Evolutionary conservation across 371 early-diverging fungal genomes (phyloP), one percentile per base, ranked within the genome.

Genomic region (Dinochytrium kinnereticum): DNA sequence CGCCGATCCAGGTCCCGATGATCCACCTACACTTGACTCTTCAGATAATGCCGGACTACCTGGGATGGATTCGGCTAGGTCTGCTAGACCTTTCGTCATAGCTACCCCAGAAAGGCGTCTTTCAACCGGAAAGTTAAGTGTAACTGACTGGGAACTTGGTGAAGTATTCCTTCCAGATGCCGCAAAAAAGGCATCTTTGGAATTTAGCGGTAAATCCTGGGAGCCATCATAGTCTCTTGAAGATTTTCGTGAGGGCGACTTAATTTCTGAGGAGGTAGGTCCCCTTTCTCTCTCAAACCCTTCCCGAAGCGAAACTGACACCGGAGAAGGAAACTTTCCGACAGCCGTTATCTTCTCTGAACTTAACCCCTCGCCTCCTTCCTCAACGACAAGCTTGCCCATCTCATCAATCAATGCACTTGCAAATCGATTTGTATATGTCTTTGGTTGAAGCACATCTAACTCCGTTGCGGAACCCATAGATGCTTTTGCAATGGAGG

Each of bases 41-140:
- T 66, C 66, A 39, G 44, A 38, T n/a, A 66, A 2, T n/a, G 68
- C 40, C 2, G 75, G 75, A 38, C 75, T 74, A 3, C 51, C 50
- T 3, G 51, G 68, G 3, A 33, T 13, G 7, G 68, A 51, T 30
- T 28, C 53, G 1, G 70, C 75, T 30, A 74, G 70, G n/a, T 74
- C 75, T 5, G 75, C 75, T 34, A 74, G 71, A 1, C 68, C 76
- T 40, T 73, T 73, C 26, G 68, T 30, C n/a, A 61, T 40, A 39
- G 59, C 10, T 21, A 30, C 59, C 24, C 30, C 51, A 17, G 74
- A 73, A 31, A 73, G 74, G 5, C 74, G 68, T 10, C 74, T 55
- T 19, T 73, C 74, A 24, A 73, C 67, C 34, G 33, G 66, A 33
- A 37, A 44, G 34, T 19, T 26, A 13, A 30, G 17, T 21, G 33